These are phyloP conservation scores for Fusarium ramigenum DNA, from an alignment of 2,329 filamentous ascomycete genomes.

Conservation along the genomic window DNA sequence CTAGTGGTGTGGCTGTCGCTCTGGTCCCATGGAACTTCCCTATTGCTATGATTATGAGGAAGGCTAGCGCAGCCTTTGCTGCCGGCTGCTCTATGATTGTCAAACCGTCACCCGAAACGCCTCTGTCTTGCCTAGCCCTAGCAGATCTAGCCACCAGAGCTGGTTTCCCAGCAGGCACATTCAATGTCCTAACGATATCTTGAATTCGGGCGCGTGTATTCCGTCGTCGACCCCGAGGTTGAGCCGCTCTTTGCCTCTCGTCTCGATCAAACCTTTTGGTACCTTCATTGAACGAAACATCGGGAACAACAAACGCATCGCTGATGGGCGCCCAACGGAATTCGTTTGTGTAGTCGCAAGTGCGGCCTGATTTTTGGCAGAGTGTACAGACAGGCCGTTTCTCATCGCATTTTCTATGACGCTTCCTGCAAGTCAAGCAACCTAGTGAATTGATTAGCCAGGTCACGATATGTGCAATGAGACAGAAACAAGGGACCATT, in stretches of 20 bases:
- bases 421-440: neutral
- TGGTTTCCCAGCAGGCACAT: slow-evolving; percentile 75
- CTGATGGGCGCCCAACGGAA: neutral
- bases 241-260: neutral
- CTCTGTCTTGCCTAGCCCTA: slow-evolving; percentile 74
- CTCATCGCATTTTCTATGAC: neutral
- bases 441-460: neutral
- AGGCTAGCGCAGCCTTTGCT: slow-evolving; percentile 65
- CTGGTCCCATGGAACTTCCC: slow-evolving; percentile 67
- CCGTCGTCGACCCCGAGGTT: neutral
- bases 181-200: slow-evolving; percentile 62
- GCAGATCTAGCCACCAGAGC: slow-evolving; percentile 74
- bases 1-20: slow-evolving; percentile 47
- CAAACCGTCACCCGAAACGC: slow-evolving; percentile 78
- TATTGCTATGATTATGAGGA: slow-evolving; percentile 60
- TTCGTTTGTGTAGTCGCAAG: neutral
- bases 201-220: too few relatives aligned
- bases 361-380: neutral
- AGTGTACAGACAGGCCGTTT: neutral
- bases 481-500: neutral
- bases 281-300: neutral
- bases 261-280: neutral
- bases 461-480: neutral
- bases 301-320: neutral
- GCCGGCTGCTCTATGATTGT: slow-evolving; percentile 80